Percentiles rank a stretch among this genome's conserved stretches.
These are phyloP conservation scores for Phytophthora multivora DNA, from an alignment of 352 stramenopile genomes.

Conservation along the genomic window DNA sequence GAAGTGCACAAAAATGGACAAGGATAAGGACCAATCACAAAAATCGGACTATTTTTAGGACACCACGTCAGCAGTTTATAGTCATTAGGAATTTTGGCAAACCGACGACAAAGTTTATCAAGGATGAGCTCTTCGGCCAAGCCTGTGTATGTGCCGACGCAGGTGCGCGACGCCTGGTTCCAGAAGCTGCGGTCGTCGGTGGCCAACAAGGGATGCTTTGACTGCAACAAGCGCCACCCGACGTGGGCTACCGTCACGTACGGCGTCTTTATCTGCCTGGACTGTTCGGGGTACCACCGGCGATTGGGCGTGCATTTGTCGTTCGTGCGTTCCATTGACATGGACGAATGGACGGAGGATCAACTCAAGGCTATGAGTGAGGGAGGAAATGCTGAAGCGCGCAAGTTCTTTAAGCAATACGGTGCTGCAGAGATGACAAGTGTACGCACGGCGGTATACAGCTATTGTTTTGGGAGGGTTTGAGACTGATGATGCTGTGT, in stretches of 20 bases:
- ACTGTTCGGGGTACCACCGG: conserved; percentile 94
- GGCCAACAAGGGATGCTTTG: conserved; percentile 94
- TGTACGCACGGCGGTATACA: conserved; percentile 45
- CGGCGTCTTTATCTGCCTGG: conserved; percentile 96
- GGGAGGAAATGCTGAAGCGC: conserved; percentile 93
- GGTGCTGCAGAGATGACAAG: conserved; percentile 87
- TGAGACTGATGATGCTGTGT: not conserved
- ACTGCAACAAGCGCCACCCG: conserved; percentile 95
- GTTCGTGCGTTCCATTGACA: conserved; percentile 95
- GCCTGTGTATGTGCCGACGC: conserved; percentile 72
- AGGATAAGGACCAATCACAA: conserved; percentile 1
- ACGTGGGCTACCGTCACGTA: conserved; percentile 96
- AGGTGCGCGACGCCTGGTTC: conserved; percentile 86
- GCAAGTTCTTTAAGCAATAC: conserved; percentile 95
- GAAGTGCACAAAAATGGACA: conserved; percentile 17
- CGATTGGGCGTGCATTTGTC: conserved; percentile 93
- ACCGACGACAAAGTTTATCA: conserved; percentile 11
- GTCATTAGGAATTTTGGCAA: conserved; percentile 19
- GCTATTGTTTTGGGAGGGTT: not conserved
- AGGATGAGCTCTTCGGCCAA: conserved; percentile 34
- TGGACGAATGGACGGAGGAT: conserved; percentile 96
- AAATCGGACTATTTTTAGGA: conserved; percentile 11
- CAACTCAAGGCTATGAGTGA: conserved; percentile 93
- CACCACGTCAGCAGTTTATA: conserved; percentile 10
- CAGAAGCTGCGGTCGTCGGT: conserved; percentile 76